phyloP scores from a whole-genome alignment of 2,329 filamentous ascomycete genomes.

The Cercospora beticola region DNA sequence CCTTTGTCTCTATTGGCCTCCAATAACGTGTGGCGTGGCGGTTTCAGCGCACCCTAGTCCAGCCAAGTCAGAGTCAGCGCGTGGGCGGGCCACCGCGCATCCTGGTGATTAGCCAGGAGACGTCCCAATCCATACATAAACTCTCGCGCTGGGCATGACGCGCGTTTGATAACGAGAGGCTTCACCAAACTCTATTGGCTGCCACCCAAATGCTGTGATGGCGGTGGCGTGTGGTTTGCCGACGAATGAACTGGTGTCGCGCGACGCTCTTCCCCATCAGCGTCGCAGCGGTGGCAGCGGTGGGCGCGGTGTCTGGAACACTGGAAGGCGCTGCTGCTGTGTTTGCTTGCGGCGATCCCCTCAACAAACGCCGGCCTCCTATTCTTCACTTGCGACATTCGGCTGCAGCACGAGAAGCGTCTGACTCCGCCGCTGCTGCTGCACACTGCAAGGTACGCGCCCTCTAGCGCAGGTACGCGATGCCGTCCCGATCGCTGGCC shows the following conservation, averaged over 20 bases:
- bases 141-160: slow-evolving; percentile 3
- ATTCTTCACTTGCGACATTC: background rate
- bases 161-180: background rate
- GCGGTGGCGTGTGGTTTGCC: background rate
- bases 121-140: background rate
- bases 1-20: background rate
- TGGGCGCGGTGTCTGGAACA: background rate
- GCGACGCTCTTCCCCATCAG: background rate
- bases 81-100: background rate
- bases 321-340: background rate
- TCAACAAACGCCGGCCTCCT: background rate
- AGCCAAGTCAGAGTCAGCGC: slow-evolving; percentile 8
- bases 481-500: background rate
- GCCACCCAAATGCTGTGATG: background rate
- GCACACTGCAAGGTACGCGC: background rate
- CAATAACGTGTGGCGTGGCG: slow-evolving; percentile 8
- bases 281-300: background rate
- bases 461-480: slow-evolving; percentile 7
- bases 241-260: background rate
- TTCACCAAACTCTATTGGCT: background rate
- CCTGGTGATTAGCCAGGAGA: slow-evolving; percentile 3
- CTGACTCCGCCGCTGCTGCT: background rate
- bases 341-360: background rate
- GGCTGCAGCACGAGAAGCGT: background rate
- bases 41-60: slow-evolving; percentile 5